Base-by-base conservation (phyloP, 805 yeast genomes). In the Yarrowia sp. region DNA sequence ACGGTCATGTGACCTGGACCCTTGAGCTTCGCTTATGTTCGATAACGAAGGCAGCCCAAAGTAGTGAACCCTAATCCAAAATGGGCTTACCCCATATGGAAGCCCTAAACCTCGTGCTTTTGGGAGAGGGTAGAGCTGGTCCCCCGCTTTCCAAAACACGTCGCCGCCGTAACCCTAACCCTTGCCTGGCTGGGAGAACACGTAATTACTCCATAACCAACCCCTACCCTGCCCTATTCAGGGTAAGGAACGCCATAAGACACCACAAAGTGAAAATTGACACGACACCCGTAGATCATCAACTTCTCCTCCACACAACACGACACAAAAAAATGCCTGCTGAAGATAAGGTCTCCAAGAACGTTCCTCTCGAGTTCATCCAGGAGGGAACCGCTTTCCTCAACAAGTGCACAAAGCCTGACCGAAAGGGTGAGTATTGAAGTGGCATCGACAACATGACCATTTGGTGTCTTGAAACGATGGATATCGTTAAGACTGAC, bases 391-490 rank as follows among this genome's bases (percentile, higher is more conserved):
- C 87, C 66, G 90, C 91, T 67, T 95, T 95, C 77, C 82, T 95
- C 72, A 84, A 85, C 75, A 90, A 90, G 78, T 93, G 98, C 81
- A 88, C 95, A 74, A 93, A 95, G 80, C 99, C 99, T 71, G 87
- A 86, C 76, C 80, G 83, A 75, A 90, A 88, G 76, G 89, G 89
- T 85, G 75, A 67, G 86, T 69, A 54, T 24, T 4, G 32, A 9
- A n/a, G n/a, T n/a, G n/a, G n/a, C n/a, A n/a, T n/a, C n/a, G n/a
- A n/a, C n/a, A n/a, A n/a, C n/a, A n/a, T n/a, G n/a, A n/a, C n/a
- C n/a, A n/a, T n/a, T n/a, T n/a, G n/a, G n/a, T n/a, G n/a, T n/a
- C n/a, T n/a, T n/a, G n/a, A n/a, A n/a, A n/a, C n/a, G n/a, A n/a
- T n/a, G n/a, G n/a, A n/a, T n/a, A n/a, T n/a, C n/a, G n/a, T n/a